A percentile compares a stretch with the other conserved stretches of the same genome.
These are phyloP conservation scores for Periconia macrospinosa DNA, from an alignment of 2,329 filamentous ascomycete species.

Conservation along the genomic window DNA sequence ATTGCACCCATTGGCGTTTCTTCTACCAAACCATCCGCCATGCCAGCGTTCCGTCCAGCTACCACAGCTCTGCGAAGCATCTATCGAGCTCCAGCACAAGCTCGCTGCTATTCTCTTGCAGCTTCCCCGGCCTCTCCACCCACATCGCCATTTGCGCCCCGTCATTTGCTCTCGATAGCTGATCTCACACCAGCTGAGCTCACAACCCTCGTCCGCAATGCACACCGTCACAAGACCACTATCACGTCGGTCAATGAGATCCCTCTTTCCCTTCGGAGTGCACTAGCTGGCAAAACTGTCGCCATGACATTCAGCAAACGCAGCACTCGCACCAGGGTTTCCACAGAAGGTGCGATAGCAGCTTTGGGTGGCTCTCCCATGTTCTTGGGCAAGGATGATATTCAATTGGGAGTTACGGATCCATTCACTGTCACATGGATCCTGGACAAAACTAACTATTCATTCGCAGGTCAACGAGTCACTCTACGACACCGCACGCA, in stretches of 20 bases:
- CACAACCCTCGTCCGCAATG: conserved; percentile 79
- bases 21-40: conserved; percentile 17
- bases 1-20: conserved; percentile 8
- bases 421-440: background rate
- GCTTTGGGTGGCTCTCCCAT: conserved; percentile 89
- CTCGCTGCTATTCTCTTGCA: conserved; percentile 27
- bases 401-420: conserved; percentile 80
- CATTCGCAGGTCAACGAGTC: conserved; percentile 77
- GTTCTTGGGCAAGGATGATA: conserved; percentile 95
- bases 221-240: conserved; percentile 71
- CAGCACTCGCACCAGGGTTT: conserved; percentile 89
- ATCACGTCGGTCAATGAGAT: conserved; percentile 66
- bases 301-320: conserved; percentile 98
- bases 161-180: conserved; percentile 89
- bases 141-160: conserved; percentile 65
- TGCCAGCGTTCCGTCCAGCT: conserved; percentile 36
- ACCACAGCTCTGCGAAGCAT: conserved; percentile 34
- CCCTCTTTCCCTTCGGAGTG: conserved; percentile 61
- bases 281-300: conserved; percentile 75
- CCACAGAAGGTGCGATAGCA: conserved; percentile 88
- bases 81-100: conserved; percentile 20
- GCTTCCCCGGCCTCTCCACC: conserved; percentile 42
- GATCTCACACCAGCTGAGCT: conserved; percentile 83
- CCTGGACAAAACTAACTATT: conserved; percentile 6
- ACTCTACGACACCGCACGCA: conserved; percentile 85